Conservation (phyloP, 805 yeast genomes). For the Pichia rugopelliculosa region DNA sequence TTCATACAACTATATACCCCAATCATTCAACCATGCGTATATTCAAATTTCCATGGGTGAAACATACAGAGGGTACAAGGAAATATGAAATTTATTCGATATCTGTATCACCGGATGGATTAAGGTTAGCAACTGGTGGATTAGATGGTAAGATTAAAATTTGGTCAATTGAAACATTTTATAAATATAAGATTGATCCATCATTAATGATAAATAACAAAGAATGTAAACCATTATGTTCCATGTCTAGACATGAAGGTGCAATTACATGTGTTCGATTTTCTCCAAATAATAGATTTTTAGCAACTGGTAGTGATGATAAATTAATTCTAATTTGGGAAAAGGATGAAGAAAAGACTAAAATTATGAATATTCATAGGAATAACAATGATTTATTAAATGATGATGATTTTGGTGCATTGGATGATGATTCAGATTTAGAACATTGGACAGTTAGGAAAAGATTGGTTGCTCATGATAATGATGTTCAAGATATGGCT, state of each 20-base stretch:
- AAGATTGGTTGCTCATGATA: constrained; percentile 92
- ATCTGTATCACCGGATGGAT: constrained; percentile 73
- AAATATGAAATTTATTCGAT: constrained; percentile 82
- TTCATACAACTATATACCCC: too few species aligned
- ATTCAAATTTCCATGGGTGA: constrained; percentile 65
- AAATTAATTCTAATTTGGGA: constrained; percentile 90
- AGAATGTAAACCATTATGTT: constrained; percentile 59
- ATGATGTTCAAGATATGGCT: constrained; percentile 94
- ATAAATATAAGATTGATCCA: constrained; percentile 29
- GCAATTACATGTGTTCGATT: constrained; percentile 92
- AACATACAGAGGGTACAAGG: constrained; percentile 69
- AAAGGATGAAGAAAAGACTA: constrained; percentile 63
- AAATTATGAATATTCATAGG: constrained; percentile 28
- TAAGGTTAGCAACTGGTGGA: constrained; percentile 89
- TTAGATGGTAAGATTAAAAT: constrained; percentile 85
- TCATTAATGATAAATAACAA: constrained; percentile 15
- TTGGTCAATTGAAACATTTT: constrained; percentile 65
- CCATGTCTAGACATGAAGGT: constrained; percentile 94
- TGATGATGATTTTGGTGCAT: constrained; percentile 35
- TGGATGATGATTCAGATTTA: constrained; percentile 55
- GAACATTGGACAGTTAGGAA: constrained; percentile 95
- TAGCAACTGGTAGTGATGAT: constrained; percentile 95
- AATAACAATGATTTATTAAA: not conserved
- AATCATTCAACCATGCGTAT: constrained; percentile 38
- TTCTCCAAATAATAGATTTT: constrained; percentile 83